A percentile compares a stretch with the other conserved stretches of the same genome.
phyloP scores from a whole-genome alignment of 192 early-diverging fungal species.

The Podila minutissima region DNA sequence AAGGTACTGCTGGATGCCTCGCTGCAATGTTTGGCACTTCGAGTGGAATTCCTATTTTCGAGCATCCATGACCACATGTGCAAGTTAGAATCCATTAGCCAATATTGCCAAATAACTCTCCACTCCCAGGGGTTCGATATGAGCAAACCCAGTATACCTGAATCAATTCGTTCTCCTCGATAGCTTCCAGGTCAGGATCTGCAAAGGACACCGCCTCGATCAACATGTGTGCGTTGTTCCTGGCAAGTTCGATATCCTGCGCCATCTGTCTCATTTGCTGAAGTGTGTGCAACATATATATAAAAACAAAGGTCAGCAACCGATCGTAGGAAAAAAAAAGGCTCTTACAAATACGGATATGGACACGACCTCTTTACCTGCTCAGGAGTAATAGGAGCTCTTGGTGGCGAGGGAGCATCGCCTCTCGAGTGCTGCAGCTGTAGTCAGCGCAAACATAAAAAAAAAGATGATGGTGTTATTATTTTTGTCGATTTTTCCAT shows the following conservation, averaged over 20 bases:
- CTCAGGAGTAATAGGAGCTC: constrained; percentile 37
- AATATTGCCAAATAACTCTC: too few relatives aligned
- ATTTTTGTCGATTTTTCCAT: background rate
- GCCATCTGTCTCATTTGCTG: constrained; percentile 53
- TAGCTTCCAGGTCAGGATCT: constrained; percentile 61
- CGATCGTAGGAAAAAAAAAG: background rate
- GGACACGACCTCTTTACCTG: constrained; percentile 16
- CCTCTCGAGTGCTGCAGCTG: background rate
- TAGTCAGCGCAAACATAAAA: background rate
- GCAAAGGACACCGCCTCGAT: constrained; percentile 62
- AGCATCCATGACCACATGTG: background rate
- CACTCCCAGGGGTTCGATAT: too few relatives aligned
- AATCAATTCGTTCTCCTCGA: constrained; percentile 63
- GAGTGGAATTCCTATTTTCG: constrained; percentile 60
- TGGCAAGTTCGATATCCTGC: constrained; percentile 61
- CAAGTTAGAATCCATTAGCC: background rate
- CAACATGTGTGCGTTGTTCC: constrained; percentile 61
- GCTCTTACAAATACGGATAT: background rate
- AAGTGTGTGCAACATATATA: background rate
- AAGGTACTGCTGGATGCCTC: constrained; percentile 52
- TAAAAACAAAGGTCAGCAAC: background rate
- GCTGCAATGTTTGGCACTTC: constrained; percentile 58
- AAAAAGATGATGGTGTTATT: background rate
- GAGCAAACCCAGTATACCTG: constrained; percentile 33
- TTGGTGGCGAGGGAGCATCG: constrained; percentile 19